A percentile compares a stretch with the other conserved stretches of the same genome.
Evolutionary conservation across 176 grass and related monocot genomes (phyloP).

Genomic region (Rhipidocladum racemiflorum): DNA sequence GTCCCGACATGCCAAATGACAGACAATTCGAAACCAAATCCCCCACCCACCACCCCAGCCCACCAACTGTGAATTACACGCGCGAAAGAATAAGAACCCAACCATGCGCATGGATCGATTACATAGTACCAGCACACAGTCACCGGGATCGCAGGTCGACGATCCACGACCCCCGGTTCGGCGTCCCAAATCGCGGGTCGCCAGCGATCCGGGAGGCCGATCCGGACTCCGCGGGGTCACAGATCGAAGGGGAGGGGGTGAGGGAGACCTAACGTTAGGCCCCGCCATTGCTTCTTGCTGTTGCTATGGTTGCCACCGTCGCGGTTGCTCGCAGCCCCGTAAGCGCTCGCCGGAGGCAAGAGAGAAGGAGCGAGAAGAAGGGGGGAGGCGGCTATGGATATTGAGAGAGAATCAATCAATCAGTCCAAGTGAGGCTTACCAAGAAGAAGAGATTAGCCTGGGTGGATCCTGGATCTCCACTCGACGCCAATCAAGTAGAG

Average conservation of each 20-base stretch:
- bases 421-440: neutral
- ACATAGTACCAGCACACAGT: neutral
- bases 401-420: neutral
- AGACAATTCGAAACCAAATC: neutral
- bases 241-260: neutral
- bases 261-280: neutral
- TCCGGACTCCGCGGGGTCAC: neutral
- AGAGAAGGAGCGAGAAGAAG: too few species aligned
- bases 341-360: neutral
- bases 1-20: neutral
- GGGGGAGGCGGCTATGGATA: neutral
- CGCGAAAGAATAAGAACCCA: neutral
- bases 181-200: too few species aligned
- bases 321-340: neutral
- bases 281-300: neutral
- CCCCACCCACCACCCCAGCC: too few species aligned
- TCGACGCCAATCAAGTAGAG: neutral
- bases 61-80: neutral
- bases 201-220: too few species aligned
- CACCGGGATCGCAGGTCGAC: neutral
- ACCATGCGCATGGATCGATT: neutral
- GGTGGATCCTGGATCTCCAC: conserved; percentile 5
- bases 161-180: neutral
- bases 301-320: neutral
- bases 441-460: neutral